Evolutionary conservation across 805 yeast species (phyloP).

Genomic region (Novakomyces olei): DNA sequence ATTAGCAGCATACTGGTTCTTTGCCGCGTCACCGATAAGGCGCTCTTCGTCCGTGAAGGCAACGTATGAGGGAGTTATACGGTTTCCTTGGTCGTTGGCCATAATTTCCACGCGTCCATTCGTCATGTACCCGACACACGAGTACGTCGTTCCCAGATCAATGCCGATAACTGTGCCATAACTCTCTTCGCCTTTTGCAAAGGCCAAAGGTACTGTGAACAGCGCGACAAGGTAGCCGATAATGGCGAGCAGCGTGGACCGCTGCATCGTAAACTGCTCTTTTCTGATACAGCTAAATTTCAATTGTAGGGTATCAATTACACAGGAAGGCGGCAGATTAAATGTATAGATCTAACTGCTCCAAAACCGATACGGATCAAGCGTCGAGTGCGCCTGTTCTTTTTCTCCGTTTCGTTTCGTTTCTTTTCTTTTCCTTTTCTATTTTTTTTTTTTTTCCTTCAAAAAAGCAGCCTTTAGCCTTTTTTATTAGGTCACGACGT

Average conservation of each 20-base stretch:
- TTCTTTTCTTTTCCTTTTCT: no score
- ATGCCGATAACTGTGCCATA: slow-evolving; percentile 47
- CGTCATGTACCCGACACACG: slow-evolving; percentile 79
- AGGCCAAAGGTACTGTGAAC: slow-evolving; percentile 1
- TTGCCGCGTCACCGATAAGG: slow-evolving; percentile 91
- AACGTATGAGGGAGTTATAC: slow-evolving; percentile 92
- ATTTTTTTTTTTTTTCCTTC: no score
- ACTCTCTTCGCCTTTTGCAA: not conserved
- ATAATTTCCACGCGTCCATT: slow-evolving; percentile 83
- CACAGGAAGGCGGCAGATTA: no score
- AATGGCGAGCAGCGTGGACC: not conserved
- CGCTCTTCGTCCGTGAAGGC: slow-evolving; percentile 91
- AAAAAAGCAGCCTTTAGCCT: no score
- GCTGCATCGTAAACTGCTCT: slow-evolving; percentile 6
- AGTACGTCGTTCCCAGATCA: slow-evolving; percentile 94
- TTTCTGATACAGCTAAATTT: no score
- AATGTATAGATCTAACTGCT: no score
- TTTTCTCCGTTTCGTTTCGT: no score
- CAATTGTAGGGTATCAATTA: no score
- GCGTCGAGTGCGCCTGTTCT: no score
- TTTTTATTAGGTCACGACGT: no score
- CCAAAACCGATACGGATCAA: no score
- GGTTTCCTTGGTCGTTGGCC: slow-evolving; percentile 96
- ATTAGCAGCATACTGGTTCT: slow-evolving; percentile 95
- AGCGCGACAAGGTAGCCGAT: slow-evolving; percentile 3